These are phyloP conservation scores for Mycotypha africana DNA, from an alignment of 371 early-diverging fungal genomes.

Conservation along the genomic window DNA sequence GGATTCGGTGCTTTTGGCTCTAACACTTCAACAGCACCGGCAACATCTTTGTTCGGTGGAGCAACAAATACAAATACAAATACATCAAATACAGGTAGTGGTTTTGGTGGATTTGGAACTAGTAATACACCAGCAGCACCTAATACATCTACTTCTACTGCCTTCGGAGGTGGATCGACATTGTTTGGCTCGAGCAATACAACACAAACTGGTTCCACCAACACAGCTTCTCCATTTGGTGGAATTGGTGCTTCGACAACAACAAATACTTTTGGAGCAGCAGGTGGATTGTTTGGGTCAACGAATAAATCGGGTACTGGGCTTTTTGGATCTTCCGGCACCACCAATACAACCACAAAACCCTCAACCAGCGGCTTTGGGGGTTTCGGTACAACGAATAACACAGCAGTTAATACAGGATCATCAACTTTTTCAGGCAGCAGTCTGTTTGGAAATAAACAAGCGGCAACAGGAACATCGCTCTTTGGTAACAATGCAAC, in stretches of 20 bases:
- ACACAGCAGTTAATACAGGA: no score
- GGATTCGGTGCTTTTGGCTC: slow-evolving; percentile 8
- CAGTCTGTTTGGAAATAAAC: no score
- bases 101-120: slow-evolving; percentile 7
- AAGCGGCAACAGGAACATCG: slow-evolving; percentile 5
- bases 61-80: slow-evolving; percentile 3
- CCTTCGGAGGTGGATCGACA: no score
- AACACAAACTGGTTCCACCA: no score
- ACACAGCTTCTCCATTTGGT: no score
- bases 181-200: no score
- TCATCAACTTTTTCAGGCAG: no score
- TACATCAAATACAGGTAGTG: slow-evolving; percentile 9
- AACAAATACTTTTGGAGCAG: not conserved
- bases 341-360: not conserved
- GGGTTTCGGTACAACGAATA: not conserved
- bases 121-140: slow-evolving; percentile 4
- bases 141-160: slow-evolving; percentile 4
- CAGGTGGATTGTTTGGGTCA: not conserved
- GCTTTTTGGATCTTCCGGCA: not conserved
- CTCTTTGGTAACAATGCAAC: slow-evolving; percentile 5
- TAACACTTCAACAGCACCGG: slow-evolving; percentile 1
- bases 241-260: not conserved
- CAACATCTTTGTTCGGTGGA: slow-evolving; percentile 24
- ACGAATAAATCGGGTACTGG: no score
- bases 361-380: slow-evolving; percentile 4